phyloP scores from a whole-genome alignment of 2,329 filamentous ascomycete genomes.

The Cercospora zeae-maydis region DNA sequence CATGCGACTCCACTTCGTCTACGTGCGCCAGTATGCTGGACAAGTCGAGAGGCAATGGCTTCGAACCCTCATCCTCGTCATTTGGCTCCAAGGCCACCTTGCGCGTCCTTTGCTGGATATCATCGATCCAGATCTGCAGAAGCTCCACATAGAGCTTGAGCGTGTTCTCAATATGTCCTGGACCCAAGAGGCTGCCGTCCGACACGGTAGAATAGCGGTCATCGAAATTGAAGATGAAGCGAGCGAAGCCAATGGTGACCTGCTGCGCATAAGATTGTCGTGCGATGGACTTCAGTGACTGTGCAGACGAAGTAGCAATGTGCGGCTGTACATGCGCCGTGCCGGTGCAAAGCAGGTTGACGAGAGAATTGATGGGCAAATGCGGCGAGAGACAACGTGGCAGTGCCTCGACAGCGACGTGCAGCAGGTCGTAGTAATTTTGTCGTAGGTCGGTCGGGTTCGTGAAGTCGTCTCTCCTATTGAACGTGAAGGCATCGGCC shows the following conservation, averaged over 20 bases:
- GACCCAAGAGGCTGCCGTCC: conserved; percentile 91
- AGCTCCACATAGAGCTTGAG: conserved; percentile 89
- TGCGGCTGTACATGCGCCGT: conserved; percentile 92
- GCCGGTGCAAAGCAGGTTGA: conserved; percentile 92
- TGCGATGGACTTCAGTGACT: conserved; percentile 92
- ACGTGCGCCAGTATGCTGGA: conserved; percentile 89
- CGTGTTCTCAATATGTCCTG: conserved; percentile 91
- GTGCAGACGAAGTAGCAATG: conserved; percentile 86
- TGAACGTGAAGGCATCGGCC: conserved; percentile 88
- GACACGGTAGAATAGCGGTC: conserved; percentile 97
- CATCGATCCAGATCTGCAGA: conserved; percentile 94
- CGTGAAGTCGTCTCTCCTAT: conserved; percentile 73
- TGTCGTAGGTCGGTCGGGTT: conserved; percentile 78
- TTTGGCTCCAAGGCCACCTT: conserved; percentile 63
- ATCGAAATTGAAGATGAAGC: conserved; percentile 98
- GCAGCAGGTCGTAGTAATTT: conserved; percentile 89
- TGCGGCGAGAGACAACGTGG: conserved; percentile 89
- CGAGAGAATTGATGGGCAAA: conserved; percentile 87
- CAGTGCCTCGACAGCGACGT: conserved; percentile 91
- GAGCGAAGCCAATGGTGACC: conserved; percentile 92
- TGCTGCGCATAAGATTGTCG: conserved; percentile 89
- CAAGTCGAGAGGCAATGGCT: conserved; percentile 59
- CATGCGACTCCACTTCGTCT: conserved; percentile 94
- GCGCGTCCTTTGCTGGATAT: conserved; percentile 81
- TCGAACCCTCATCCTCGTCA: conserved; percentile 52